phyloP scores from a whole-genome alignment of 2,329 filamentous ascomycete species.

The Cordyceps militaris region DNA sequence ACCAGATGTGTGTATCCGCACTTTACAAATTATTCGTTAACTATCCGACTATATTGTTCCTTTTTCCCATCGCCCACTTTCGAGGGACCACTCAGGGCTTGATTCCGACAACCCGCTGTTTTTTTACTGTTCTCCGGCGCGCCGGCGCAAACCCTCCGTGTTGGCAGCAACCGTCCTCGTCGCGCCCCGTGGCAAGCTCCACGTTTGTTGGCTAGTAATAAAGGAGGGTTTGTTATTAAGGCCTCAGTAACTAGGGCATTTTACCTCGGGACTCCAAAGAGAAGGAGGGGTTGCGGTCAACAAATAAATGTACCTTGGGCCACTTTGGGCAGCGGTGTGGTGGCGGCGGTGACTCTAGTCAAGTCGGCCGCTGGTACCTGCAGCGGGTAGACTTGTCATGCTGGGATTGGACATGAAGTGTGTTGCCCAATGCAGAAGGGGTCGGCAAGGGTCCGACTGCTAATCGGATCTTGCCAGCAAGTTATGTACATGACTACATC shows the following conservation, averaged over 20 bases:
- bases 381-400: conserved; percentile 1
- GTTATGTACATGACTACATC: no score
- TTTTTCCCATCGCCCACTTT: no score
- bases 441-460: not conserved
- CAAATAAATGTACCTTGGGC: conserved; percentile 2
- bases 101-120: no score
- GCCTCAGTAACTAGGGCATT: not conserved
- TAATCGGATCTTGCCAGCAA: not conserved
- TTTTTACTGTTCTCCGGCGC: no score
- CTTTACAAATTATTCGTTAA: no score
- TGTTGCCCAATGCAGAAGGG: conserved; percentile 1
- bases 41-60: no score
- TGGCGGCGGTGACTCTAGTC: conserved; percentile 7
- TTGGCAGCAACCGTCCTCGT: no score
- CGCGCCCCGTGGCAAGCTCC: no score
- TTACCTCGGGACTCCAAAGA: not conserved
- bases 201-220: no score
- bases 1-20: not conserved
- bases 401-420: not conserved
- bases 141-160: no score
- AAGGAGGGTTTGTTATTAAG: no score
- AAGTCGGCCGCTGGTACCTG: conserved; percentile 1
- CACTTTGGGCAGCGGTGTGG: conserved; percentile 4
- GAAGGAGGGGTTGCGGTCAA: not conserved
- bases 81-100: no score